Conservation (phyloP, 345 rosid genomes). For the Moringa oleifera region DNA sequence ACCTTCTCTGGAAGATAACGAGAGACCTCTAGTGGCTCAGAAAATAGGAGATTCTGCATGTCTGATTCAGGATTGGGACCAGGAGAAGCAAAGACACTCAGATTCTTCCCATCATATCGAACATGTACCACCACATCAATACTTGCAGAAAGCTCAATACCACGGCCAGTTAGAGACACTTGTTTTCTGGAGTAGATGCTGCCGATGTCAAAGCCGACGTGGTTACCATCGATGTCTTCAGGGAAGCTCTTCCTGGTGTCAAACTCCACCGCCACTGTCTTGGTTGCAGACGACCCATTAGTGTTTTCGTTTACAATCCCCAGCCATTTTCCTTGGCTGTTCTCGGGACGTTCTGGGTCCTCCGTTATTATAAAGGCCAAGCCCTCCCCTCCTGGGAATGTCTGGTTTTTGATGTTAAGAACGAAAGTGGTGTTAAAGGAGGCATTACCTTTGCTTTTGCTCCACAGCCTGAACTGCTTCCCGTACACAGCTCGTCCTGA, state of each 20-base stretch:
- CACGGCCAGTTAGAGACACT: constrained; percentile 27
- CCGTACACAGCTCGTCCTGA: constrained; percentile 42
- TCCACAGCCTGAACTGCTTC: constrained; percentile 39
- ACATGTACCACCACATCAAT: constrained; percentile 18
- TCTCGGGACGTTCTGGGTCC: constrained; percentile 16
- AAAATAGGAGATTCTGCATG: constrained; percentile 24
- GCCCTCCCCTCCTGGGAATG: constrained; percentile 61
- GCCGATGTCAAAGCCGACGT: constrained; percentile 58
- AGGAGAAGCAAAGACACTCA: constrained; percentile 38
- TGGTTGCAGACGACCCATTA: constrained; percentile 22
- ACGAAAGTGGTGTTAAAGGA: constrained; percentile 56
- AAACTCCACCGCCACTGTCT: constrained; percentile 57
- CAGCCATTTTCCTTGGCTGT: constrained; percentile 63
- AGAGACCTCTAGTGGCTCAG: constrained; percentile 44
- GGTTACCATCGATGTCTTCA: constrained; percentile 54
- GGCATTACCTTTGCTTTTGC: constrained; percentile 14
- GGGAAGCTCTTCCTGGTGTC: constrained; percentile 55
- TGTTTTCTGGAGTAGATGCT: constrained; percentile 35
- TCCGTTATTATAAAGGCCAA: constrained; percentile 54
- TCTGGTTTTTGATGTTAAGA: constrained; percentile 33
- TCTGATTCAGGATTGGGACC: not conserved
- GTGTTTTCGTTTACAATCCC: constrained; percentile 41
- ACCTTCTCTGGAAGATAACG: constrained; percentile 41
- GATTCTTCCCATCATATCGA: constrained; percentile 38
- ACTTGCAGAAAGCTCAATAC: constrained; percentile 23